A percentile compares a stretch with the other conserved stretches of the same genome.
phyloP scores from a whole-genome alignment of 73 alveolate species.

The Paramecium sonneborni region DNA sequence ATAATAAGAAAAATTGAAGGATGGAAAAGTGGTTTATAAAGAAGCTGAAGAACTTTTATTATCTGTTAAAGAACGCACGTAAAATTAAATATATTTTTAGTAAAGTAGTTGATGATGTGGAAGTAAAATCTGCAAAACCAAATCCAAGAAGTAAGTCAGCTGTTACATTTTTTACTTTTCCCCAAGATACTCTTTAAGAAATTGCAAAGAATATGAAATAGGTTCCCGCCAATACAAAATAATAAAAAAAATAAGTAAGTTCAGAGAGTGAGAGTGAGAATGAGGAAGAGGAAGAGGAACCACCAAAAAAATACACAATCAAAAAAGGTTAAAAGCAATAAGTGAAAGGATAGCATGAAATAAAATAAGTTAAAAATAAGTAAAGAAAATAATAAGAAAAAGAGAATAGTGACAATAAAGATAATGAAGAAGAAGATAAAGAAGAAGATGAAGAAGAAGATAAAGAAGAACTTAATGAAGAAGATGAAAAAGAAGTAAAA shows the following conservation, averaged over 20 bases:
- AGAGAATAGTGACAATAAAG: neutral
- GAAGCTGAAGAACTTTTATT: neutral
- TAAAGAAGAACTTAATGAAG: neutral
- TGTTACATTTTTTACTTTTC: neutral
- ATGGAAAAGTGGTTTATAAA: constrained; percentile 1
- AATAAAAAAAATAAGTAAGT: neutral
- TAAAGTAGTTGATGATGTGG: neutral
- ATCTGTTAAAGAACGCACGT: constrained; percentile 20
- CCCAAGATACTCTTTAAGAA: neutral
- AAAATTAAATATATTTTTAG: neutral
- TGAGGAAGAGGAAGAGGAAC: neutral
- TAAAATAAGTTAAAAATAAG: neutral
- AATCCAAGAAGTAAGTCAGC: neutral
- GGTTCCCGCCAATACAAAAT: constrained; percentile 25
- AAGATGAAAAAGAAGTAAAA: neutral
- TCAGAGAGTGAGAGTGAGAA: neutral
- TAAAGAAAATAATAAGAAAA: neutral
- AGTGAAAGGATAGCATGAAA: neutral
- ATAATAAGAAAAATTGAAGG: neutral
- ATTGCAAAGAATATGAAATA: neutral
- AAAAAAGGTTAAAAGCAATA: neutral
- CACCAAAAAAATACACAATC: neutral
- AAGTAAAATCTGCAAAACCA: neutral
- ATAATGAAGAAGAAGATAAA: neutral
- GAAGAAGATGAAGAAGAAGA: neutral